These are phyloP conservation scores for Taphrina pruni DNA, from an alignment of 1,139 yeast genomes.

Conservation along the genomic window DNA sequence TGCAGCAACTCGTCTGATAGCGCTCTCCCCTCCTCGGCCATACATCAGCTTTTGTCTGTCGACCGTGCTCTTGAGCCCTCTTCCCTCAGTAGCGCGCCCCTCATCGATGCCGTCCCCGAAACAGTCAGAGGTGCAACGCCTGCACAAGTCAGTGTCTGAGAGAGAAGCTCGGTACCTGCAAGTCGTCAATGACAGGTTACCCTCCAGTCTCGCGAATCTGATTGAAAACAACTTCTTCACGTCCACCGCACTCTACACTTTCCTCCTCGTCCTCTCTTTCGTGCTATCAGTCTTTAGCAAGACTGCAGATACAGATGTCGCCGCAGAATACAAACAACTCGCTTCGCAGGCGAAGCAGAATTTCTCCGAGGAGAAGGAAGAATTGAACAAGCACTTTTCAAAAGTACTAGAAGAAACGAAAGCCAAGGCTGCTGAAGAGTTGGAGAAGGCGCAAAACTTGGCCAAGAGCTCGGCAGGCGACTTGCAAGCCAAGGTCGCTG, in stretches of 20 bases:
- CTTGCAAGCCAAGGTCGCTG: constrained; percentile 10
- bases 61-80: neutral
- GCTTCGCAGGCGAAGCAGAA: constrained; percentile 20
- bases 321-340: constrained; percentile 16
- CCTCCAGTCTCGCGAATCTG: constrained; percentile 8
- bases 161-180: constrained; percentile 28
- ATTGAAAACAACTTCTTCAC: constrained; percentile 31
- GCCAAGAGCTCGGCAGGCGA: constrained; percentile 1
- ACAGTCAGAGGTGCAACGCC: constrained; percentile 17
- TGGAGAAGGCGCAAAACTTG: neutral
- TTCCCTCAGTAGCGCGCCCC: constrained; percentile 11
- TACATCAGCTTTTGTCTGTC: neutral
- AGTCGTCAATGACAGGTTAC: constrained; percentile 15
- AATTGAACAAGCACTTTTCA: constrained; percentile 28
- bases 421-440: constrained; percentile 10
- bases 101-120: neutral
- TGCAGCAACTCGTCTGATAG: neutral
- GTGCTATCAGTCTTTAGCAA: constrained; percentile 25
- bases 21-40: neutral
- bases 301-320: constrained; percentile 20
- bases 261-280: constrained; percentile 16
- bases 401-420: constrained; percentile 8
- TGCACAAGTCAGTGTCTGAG: constrained; percentile 28
- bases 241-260: constrained; percentile 17
- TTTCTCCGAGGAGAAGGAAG: constrained; percentile 36